A percentile compares a stretch with the other conserved stretches of the same genome.
Evolutionary conservation across 805 yeast genomes (phyloP).

Genomic region (Lipomyces yamanashiensis): DNA sequence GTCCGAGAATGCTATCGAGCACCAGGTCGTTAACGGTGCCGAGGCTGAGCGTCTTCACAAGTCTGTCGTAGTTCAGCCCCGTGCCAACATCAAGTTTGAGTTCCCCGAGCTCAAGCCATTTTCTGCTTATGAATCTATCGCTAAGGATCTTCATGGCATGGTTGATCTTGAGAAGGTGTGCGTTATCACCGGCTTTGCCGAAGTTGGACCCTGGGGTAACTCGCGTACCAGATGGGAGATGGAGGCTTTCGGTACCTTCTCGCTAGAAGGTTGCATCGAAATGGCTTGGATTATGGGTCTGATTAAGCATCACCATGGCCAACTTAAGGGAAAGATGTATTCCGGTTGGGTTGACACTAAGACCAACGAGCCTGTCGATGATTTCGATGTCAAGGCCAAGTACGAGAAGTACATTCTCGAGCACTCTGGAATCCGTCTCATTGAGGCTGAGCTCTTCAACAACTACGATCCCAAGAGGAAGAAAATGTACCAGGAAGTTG

Average conservation of each 20-base stretch:
- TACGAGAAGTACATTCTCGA: slow-evolving; percentile 87
- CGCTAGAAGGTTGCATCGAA: slow-evolving; percentile 96
- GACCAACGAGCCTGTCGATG: slow-evolving; percentile 90
- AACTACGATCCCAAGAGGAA: slow-evolving; percentile 96
- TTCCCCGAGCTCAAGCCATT: slow-evolving; percentile 88
- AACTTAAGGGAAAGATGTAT: slow-evolving; percentile 78
- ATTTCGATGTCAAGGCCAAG: slow-evolving; percentile 87
- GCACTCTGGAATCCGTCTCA: slow-evolving; percentile 94
- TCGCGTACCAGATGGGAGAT: slow-evolving; percentile 99
- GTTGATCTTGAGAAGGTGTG: slow-evolving; percentile 88
- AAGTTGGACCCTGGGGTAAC: slow-evolving; percentile 99
- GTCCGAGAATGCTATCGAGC: slow-evolving; percentile 88
- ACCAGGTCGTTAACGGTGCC: slow-evolving; percentile 82
- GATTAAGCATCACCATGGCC: slow-evolving; percentile 93
- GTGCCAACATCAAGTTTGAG: slow-evolving; percentile 90
- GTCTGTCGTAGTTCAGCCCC: slow-evolving; percentile 80
- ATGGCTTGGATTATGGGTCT: slow-evolving; percentile 99
- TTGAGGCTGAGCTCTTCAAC: slow-evolving; percentile 91
- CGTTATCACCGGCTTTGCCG: slow-evolving; percentile 97
- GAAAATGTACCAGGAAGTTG: slow-evolving; percentile 91
- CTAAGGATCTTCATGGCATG: slow-evolving; percentile 75
- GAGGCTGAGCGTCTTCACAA: slow-evolving; percentile 84
- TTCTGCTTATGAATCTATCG: slow-evolving; percentile 57
- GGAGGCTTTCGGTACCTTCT: slow-evolving; percentile 94
- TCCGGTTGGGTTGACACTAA: slow-evolving; percentile 98